A percentile compares a stretch with the other conserved stretches of the same genome.
These are phyloP conservation scores for Ceratobasidium sp. DNA, from an alignment of 1,284 basidiomycete species.

Conservation along the genomic window DNA sequence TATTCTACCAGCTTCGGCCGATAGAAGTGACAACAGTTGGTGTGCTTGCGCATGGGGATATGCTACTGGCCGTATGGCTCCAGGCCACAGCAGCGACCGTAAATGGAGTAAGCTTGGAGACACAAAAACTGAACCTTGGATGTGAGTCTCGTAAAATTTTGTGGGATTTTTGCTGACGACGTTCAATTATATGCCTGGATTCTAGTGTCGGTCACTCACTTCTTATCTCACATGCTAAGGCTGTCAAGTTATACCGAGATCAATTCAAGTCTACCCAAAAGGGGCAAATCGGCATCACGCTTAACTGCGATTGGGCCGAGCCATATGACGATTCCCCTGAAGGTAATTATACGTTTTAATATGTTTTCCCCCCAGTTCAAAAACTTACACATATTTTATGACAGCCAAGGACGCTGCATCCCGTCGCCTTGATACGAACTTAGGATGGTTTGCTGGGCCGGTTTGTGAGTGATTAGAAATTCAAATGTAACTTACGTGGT, in stretches of 20 bases:
- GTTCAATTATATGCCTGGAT: slow-evolving; percentile 2
- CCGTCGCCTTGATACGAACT: slow-evolving; percentile 40
- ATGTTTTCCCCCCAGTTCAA: slow-evolving; percentile 64
- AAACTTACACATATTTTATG: background rate
- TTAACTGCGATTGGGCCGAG: slow-evolving; percentile 73
- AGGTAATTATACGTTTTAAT: slow-evolving; percentile 65
- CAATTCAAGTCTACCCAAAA: slow-evolving; percentile 62
- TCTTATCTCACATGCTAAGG: slow-evolving; percentile 71
- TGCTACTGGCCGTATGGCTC: slow-evolving; percentile 67
- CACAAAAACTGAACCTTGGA: slow-evolving; percentile 73
- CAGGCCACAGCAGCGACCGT: slow-evolving; percentile 69
- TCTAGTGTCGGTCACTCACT: slow-evolving; percentile 73
- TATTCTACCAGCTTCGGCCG: background rate
- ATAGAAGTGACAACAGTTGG: slow-evolving; percentile 53
- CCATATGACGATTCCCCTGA: slow-evolving; percentile 69
- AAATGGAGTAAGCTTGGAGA: slow-evolving; percentile 61
- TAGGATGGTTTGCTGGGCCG: slow-evolving; percentile 48
- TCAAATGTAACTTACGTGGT: slow-evolving; percentile 44
- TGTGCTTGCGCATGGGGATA: slow-evolving; percentile 69
- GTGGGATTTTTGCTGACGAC: slow-evolving; percentile 6
- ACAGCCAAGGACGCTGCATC: background rate
- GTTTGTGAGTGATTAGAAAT: background rate
- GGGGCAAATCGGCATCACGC: slow-evolving; percentile 74
- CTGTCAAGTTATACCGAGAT: slow-evolving; percentile 67
- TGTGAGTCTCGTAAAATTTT: slow-evolving; percentile 55